These are phyloP conservation scores for Penicillium alfredii DNA, from an alignment of 495 filamentous ascomycete genomes.

Conservation along the genomic window DNA sequence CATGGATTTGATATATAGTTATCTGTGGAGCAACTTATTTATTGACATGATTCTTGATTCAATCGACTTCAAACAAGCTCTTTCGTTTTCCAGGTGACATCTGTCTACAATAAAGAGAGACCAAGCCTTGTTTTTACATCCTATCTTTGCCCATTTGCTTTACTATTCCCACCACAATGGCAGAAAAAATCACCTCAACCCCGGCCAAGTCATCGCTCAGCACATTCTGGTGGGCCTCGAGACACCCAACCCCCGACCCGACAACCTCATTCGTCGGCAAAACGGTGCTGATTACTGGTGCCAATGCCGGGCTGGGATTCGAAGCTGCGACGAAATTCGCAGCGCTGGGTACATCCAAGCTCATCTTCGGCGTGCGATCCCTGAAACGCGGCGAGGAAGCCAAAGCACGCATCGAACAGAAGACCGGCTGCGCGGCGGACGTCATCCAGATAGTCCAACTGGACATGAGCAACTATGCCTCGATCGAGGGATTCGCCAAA, in stretches of 20 bases:
- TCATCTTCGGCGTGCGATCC: conserved; percentile 15
- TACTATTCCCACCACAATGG: no score
- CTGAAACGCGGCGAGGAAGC: conserved; percentile 6
- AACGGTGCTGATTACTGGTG: conserved; percentile 17
- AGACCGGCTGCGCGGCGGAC: conserved; percentile 4
- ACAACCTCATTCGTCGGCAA: conserved; percentile 11
- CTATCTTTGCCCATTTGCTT: no score
- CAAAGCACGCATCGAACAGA: conserved; percentile 2
- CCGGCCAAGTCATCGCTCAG: no score
- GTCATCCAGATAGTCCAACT: conserved; percentile 4
- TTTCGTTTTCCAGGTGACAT: no score
- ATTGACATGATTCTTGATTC: no score
- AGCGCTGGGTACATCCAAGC: conserved; percentile 3
- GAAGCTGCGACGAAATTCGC: conserved; percentile 13
- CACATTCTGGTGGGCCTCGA: conserved; percentile 6
- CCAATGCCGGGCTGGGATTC: conserved; percentile 20
- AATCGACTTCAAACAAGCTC: no score
- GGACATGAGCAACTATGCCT: conserved; percentile 30
- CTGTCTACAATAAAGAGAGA: no score
- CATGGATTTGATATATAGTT: no score
- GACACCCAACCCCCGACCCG: conserved; percentile 12
- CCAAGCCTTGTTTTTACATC: no score
- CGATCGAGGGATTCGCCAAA: conserved; percentile 25
- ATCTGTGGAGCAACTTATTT: no score
- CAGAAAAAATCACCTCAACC: no score